Percentiles rank a stretch among this genome's conserved stretches.
Evolutionary conservation across 306 rosid species (phyloP).

Genomic region (Ceratonia siliqua): DNA sequence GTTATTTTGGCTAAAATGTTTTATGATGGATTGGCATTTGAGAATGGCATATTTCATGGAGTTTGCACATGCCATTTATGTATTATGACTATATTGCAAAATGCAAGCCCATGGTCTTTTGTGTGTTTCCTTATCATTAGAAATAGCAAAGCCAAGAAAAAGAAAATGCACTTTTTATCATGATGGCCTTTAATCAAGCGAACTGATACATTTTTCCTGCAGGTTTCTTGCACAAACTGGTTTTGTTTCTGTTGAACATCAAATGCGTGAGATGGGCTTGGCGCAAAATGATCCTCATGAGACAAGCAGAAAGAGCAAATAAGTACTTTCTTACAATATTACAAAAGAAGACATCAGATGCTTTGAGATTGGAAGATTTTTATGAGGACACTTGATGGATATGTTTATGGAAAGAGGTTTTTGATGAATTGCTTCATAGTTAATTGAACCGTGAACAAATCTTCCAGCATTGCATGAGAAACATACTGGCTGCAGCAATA

Average conservation of each 20-base stretch:
- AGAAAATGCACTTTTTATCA: background rate
- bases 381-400: slow-evolving; percentile 7
- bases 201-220: slow-evolving; percentile 32
- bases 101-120: background rate
- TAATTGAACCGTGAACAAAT: slow-evolving; percentile 20
- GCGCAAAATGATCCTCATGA: slow-evolving; percentile 44
- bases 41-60: background rate
- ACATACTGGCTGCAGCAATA: background rate
- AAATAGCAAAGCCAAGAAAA: background rate
- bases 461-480: slow-evolving; percentile 24
- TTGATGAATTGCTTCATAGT: slow-evolving; percentile 17
- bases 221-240: slow-evolving; percentile 93
- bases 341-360: slow-evolving; percentile 24
- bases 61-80: background rate
- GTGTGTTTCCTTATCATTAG: background rate
- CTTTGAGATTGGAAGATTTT: slow-evolving; percentile 26
- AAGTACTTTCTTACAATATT: slow-evolving; percentile 31
- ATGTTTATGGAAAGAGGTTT: background rate
- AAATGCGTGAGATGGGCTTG: slow-evolving; percentile 80
- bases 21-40: background rate
- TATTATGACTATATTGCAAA: background rate
- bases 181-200: background rate
- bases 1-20: background rate
- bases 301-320: slow-evolving; percentile 43
- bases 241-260: slow-evolving; percentile 75